These are phyloP conservation scores for Dalbergia cultrata DNA, from an alignment of 306 rosid genomes.

Conservation along the genomic window DNA sequence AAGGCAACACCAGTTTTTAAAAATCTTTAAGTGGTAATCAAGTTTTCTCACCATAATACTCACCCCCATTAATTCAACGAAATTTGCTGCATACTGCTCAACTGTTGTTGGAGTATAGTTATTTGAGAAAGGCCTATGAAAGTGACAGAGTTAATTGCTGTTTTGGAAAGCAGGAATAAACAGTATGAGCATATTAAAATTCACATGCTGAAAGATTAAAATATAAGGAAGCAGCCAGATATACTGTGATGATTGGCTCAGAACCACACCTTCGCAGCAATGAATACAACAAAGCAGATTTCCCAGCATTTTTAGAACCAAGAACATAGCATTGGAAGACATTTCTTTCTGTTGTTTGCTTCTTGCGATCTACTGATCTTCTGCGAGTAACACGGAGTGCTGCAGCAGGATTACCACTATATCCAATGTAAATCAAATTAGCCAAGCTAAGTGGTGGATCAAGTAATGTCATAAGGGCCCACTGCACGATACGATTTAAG, in stretches of 20 bases:
- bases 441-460: slow-evolving; percentile 81
- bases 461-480: slow-evolving; percentile 86
- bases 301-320: slow-evolving; percentile 88
- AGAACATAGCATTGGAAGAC: slow-evolving; percentile 89
- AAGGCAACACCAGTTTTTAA: slow-evolving; percentile 2
- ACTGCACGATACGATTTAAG: slow-evolving; percentile 60
- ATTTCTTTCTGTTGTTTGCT: slow-evolving; percentile 75
- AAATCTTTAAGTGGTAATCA: slow-evolving; percentile 33
- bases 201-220: slow-evolving; percentile 18
- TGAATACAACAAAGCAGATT: slow-evolving; percentile 78
- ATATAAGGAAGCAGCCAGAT: slow-evolving; percentile 27
- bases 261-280: slow-evolving; percentile 77
- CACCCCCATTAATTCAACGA: slow-evolving; percentile 69
- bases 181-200: slow-evolving; percentile 33
- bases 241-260: slow-evolving; percentile 40
- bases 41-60: slow-evolving; percentile 50
- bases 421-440: slow-evolving; percentile 85
- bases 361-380: slow-evolving; percentile 73
- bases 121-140: slow-evolving; percentile 73
- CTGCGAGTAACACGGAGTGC: slow-evolving; percentile 71
- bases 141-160: slow-evolving; percentile 38
- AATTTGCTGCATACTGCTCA: slow-evolving; percentile 73
- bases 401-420: slow-evolving; percentile 68
- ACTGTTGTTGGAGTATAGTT: slow-evolving; percentile 60
- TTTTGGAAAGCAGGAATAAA: slow-evolving; percentile 38